Evolutionary conservation across 495 filamentous ascomycete species (phyloP), one percentile per base, ranked within the genome.

Genomic region (Lepidopterella palustris): DNA sequence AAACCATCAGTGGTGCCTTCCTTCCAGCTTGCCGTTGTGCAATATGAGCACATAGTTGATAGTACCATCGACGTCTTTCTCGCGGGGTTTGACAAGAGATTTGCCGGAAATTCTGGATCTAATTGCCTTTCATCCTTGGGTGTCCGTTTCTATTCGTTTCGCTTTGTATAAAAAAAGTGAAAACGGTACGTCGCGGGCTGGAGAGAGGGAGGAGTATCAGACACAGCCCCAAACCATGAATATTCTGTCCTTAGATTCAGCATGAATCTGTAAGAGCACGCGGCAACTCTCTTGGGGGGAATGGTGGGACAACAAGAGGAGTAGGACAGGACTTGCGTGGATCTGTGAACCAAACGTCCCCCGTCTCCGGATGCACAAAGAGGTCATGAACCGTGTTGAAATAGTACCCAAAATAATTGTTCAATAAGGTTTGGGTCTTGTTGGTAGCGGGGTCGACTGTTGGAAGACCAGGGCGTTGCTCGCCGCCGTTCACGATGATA

Each of bases 311-410:
- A 35, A 35, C 6, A 35, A 35, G 15, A 15, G 15, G 31, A 35
- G 31, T 35, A 6, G 31, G 6, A 35, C n/a, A n/a, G n/a, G n/a
- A 35, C 31, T 35, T 15, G 15, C 31, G 31, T 35, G 31, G 31
- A 35, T 84, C 81, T 0, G 81, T 83, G 68, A 83, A 84, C 77
- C 77, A 84, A 53, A 82, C 72, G 35, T 79, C 76, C 18, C 74
- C 75, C n/a, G 70, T 74, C 2, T 53, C 28, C 47, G 50, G 73
- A 77, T 61, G 67, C 50, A 67, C 74, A 57, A 56, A 24, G 45
- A 66, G 50, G 52, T 63, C 71, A 65, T 63, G 63, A 29, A 65
- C 66, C 27, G 58, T 70, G 69, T 63, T 65, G 63, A 71, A 71
- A 54, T 67, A 65, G 45, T 58, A 56, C 39, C 69, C 67, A 35